Percentiles rank a stretch among this genome's conserved stretches.
Evolutionary conservation across 495 filamentous ascomycete species (phyloP).

Genomic region (Aspergillus cristatus): DNA sequence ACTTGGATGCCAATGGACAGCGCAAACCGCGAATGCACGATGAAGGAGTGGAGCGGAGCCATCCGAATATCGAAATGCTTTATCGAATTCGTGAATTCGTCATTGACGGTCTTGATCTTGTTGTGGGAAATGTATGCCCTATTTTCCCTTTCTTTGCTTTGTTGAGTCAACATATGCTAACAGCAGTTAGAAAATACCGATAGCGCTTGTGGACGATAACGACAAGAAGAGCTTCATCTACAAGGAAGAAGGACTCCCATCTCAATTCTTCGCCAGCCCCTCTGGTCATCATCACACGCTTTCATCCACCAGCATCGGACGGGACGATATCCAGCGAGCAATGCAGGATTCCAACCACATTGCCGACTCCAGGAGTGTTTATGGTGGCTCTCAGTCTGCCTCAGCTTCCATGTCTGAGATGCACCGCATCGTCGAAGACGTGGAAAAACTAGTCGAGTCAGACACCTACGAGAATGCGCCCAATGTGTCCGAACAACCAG

Average conservation of each 20-base stretch:
- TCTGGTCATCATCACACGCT: constrained; percentile 27
- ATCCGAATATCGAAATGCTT: constrained; percentile 63
- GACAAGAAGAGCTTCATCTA: constrained; percentile 46
- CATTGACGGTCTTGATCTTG: constrained; percentile 52
- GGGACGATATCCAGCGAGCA: constrained; percentile 34
- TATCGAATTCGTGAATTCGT: constrained; percentile 60
- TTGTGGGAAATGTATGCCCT: constrained; percentile 39
- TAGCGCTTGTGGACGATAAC: constrained; percentile 37
- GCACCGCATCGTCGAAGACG: constrained; percentile 54
- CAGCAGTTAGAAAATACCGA: constrained; percentile 31
- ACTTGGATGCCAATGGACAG: constrained; percentile 30
- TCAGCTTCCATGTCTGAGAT: constrained; percentile 41
- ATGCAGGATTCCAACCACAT: constrained; percentile 19
- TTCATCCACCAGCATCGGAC: constrained; percentile 31
- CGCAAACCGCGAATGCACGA: constrained; percentile 50
- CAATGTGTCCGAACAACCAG: constrained; percentile 16
- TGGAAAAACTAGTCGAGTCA: constrained; percentile 50
- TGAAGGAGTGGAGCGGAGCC: constrained; percentile 44
- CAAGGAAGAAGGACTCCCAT: constrained; percentile 44
- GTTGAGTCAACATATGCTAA: constrained; percentile 1
- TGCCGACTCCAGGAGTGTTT: constrained; percentile 28
- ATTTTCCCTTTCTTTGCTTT: neutral
- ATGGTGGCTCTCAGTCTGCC: constrained; percentile 37
- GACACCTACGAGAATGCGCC: constrained; percentile 39
- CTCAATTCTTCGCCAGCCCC: constrained; percentile 39